phyloP scores from a whole-genome alignment of 2,329 filamentous ascomycete species.

The Apiospora kogelbergensis region DNA sequence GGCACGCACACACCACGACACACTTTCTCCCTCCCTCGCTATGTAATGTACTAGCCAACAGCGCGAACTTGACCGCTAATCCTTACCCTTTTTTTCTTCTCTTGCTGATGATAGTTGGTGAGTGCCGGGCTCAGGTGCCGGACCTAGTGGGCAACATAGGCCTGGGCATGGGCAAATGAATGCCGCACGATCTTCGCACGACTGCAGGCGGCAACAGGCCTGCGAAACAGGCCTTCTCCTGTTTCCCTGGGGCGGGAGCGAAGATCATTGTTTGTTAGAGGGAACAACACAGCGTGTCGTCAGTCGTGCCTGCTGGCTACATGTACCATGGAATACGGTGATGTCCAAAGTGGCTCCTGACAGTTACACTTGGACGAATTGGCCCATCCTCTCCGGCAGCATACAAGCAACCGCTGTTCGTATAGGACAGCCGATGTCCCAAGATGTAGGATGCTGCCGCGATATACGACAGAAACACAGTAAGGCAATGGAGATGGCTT shows the following conservation, averaged over 20 bases:
- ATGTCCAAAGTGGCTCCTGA: background rate
- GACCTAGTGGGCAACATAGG: background rate
- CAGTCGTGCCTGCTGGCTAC: background rate
- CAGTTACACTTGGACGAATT: background rate
- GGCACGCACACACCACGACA: no score
- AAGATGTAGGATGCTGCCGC: background rate
- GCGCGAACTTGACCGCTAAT: background rate
- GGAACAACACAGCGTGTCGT: background rate
- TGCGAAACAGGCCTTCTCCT: background rate
- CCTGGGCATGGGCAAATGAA: background rate
- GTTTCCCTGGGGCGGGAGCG: background rate
- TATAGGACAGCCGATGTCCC: background rate
- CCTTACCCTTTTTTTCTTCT: background rate
- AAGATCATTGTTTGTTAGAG: background rate
- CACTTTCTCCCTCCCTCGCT: no score
- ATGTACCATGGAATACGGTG: background rate
- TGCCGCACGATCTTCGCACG: background rate
- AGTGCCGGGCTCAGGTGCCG: constrained; percentile 1
- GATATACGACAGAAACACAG: background rate
- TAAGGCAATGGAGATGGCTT: background rate
- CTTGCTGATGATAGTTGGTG: background rate
- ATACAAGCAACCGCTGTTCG: background rate
- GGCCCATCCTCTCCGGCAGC: background rate
- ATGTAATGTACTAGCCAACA: background rate
- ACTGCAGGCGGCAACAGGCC: background rate